These are phyloP conservation scores for Ambrosia artemisiifolia DNA, from an alignment of 129 eudicot genomes.

Conservation along the genomic window DNA sequence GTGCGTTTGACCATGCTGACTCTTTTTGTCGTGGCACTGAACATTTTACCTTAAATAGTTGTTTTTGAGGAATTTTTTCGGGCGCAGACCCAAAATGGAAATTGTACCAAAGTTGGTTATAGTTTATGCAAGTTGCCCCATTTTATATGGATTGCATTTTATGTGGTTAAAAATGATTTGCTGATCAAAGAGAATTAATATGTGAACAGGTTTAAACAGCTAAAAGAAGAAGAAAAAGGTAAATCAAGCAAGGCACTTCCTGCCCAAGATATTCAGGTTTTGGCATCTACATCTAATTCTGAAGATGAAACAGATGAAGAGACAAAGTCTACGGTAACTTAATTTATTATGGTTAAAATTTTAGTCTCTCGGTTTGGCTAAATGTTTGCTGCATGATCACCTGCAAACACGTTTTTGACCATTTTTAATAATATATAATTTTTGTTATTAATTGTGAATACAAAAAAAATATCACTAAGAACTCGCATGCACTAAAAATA, in stretches of 20 bases:
- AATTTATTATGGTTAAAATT: background rate
- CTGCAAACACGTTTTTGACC: too few species aligned
- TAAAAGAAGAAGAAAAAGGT: constrained; percentile 66
- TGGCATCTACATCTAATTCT: constrained; percentile 56
- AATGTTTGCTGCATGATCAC: too few species aligned
- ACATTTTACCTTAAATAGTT: background rate
- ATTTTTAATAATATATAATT: too few species aligned
- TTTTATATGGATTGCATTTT: background rate
- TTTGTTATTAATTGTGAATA: too few species aligned
- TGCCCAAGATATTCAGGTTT: constrained; percentile 39
- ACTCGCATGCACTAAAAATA: too few species aligned
- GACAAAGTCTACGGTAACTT: constrained; percentile 54
- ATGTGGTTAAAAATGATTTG: background rate
- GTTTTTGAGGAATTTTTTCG: background rate
- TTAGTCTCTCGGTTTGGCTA: too few species aligned
- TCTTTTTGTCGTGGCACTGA: too few species aligned
- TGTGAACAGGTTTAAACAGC: constrained; percentile 61
- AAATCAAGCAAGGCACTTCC: constrained; percentile 57
- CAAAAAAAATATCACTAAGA: too few species aligned
- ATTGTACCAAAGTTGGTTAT: background rate
- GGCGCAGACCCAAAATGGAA: background rate
- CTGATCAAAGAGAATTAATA: constrained; percentile 17
- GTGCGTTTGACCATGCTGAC: too few species aligned
- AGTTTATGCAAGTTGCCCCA: background rate
- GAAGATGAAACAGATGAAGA: constrained; percentile 54